Evolutionary conservation across 2,329 filamentous ascomycete genomes (phyloP).

Genomic region (Penicillium psychrosexuale): DNA sequence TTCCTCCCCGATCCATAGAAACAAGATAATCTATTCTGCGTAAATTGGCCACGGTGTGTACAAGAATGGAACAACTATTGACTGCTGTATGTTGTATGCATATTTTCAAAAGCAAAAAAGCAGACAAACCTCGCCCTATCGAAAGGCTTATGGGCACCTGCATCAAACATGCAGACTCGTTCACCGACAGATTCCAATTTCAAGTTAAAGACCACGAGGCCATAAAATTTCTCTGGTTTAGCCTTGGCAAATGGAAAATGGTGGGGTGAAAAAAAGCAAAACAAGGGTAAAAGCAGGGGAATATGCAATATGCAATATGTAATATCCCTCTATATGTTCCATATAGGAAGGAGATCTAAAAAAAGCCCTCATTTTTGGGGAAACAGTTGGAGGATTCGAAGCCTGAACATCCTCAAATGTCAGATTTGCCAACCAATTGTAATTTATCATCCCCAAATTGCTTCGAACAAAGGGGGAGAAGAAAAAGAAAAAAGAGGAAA

Average conservation of each 20-base stretch:
- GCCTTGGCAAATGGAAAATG: neutral
- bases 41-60: neutral
- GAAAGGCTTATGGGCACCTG: neutral
- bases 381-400: neutral
- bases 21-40: neutral
- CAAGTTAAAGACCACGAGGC: constrained; percentile 4
- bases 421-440: neutral
- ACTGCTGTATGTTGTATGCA: neutral
- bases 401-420: neutral
- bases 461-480: neutral
- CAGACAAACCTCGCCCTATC: neutral
- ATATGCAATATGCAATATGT: neutral
- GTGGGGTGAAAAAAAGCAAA: constrained; percentile 1
- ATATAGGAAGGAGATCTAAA: neutral
- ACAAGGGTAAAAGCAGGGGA: neutral
- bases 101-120: constrained; percentile 1
- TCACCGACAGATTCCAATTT: constrained; percentile 2
- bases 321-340: neutral
- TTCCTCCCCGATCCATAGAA: constrained; percentile 2
- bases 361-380: neutral
- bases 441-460: neutral
- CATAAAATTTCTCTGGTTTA: neutral
- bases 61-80: constrained; percentile 3
- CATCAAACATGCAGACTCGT: neutral
- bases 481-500: neutral